Evolutionary conservation across 352 stramenopile species (phyloP), one percentile per base, ranked within the genome.

Genomic region (Phytophthora pluvialis): DNA sequence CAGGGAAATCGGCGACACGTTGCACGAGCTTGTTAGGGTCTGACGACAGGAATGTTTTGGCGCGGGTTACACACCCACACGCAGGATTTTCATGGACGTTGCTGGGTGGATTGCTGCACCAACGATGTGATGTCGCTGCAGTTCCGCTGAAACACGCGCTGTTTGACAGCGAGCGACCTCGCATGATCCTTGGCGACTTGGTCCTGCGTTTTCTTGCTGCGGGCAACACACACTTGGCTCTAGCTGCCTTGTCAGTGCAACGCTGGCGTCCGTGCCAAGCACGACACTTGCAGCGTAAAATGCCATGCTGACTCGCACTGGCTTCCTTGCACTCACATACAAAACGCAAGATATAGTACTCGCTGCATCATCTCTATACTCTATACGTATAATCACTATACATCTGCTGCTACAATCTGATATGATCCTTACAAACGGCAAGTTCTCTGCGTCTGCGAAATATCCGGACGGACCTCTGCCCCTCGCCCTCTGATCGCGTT

Each of bases 101-200:
- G 39, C 38, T 66, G 58, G 36, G 39, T 60, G 38, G 28, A 51
- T 51, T 51, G 21, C 21, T 48, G 42, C 42, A 35, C 31, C 31
- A 35, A 21, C 21, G 21, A 21, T 26, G 46, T 43, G 54, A 55
- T 55, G 50, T 64, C 57, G 28, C 9, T 43, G 32, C 16, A 38
- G 33, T 57, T 63, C 60, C 36, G 26, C 60, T 57, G 60, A 62
- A 67, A 67, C 51, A 51, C 60, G 51, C 50, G 50, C 33, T 56
- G 57, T 29, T 53, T 63, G 55, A 48, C 43, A 45, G 28, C 31
- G 51, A 60, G 9, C 40, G 10, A 31, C 40, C 25, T 35, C 31
- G 31, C 31, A 21, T 21, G 21, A 21, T 21, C 21, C 21, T 21
- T 21, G 21, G 21, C 21, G 21, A 2, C 21, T 21, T 21, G 21